Base-by-base conservation (phyloP, 83 land plant species). In the Diphasiastrum complanatum region DNA sequence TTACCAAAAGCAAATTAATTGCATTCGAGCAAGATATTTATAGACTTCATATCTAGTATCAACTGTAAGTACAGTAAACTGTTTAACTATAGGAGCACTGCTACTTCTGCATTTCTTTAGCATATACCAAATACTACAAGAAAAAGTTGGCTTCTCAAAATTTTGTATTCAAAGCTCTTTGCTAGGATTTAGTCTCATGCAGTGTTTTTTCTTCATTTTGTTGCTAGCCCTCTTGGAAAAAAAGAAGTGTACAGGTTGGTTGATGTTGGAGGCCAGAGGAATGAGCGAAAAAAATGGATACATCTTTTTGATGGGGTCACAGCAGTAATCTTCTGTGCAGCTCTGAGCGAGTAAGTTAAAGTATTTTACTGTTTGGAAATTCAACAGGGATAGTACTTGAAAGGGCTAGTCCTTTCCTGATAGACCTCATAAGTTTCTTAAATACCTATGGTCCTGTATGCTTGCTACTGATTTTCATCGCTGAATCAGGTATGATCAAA, bases 231-330 rank as follows among this genome's bases (percentile, higher is more conserved):
- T 16, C 52, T 18, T 49, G 52, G 20, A 5, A 49, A 49, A 20
- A 5, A 16, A 5, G 49, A 82, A 67, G 79, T 75, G 20, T 90
- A 91, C 45, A 84, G 86, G 63, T 68, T 91, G 1, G 86, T 78
- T 79, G 97, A 91, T 83, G 97, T 91, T 60, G 97, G 93, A 49
- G 97, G 95, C 19, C 97, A 91, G 63, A 78, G 93, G 73, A 91
- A 80, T 73, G 97, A 91, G 64, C 69, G 97, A 69, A 81, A 84
- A 66, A 91, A 91, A 51, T 91, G 97, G 97, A 86, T 91, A 45
- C 97, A 91, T 82, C 76, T 91, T 29, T 91, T 91, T 73, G 97
- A 91, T 65, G 97, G 93, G n/a, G 97, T 91, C 25, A 81, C 90
- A 23, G 84, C 97, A 49, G 86, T 91, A n/a, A 91, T 86, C 4